Percentiles rank a stretch among this genome's conserved stretches.
These are phyloP conservation scores for Aschersonia sp. DNA, from an alignment of 2,329 filamentous ascomycete genomes.

Conservation along the genomic window DNA sequence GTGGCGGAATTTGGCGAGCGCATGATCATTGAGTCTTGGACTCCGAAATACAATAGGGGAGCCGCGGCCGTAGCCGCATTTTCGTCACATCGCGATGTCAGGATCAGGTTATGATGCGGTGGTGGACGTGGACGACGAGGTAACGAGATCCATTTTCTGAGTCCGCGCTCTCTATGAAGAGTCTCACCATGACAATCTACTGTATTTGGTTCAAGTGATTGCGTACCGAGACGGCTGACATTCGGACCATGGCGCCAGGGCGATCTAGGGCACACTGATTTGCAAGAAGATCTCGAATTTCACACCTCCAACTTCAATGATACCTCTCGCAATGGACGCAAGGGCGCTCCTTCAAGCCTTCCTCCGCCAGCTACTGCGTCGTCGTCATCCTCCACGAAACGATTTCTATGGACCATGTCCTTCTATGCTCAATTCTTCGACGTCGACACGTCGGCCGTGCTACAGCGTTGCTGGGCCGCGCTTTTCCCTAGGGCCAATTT, in stretches of 20 bases:
- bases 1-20: too few species aligned
- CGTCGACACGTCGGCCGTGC: constrained; percentile 82
- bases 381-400: constrained; percentile 46
- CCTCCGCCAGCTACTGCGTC: constrained; percentile 42
- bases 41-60: background rate
- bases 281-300: constrained; percentile 98
- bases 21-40: background rate
- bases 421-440: constrained; percentile 99
- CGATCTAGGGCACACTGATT: constrained; percentile 93
- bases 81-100: constrained; percentile 41
- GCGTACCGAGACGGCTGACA: background rate
- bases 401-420: constrained; percentile 78
- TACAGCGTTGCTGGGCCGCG: constrained; percentile 76
- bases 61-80: constrained; percentile 8
- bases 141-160: constrained; percentile 17
- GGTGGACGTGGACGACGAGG: constrained; percentile 93
- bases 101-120: constrained; percentile 93
- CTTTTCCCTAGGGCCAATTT: constrained; percentile 88
- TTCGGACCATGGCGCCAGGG: constrained; percentile 43
- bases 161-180: background rate
- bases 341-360: constrained; percentile 34
- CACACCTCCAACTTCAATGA: constrained; percentile 80
- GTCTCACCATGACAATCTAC: background rate
- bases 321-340: constrained; percentile 31
- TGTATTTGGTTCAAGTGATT: too few species aligned